Evolutionary conservation across 2,329 filamentous ascomycete species (phyloP), one percentile per base, ranked within the genome.

Genomic region (Monosporascus cannonballus): DNA sequence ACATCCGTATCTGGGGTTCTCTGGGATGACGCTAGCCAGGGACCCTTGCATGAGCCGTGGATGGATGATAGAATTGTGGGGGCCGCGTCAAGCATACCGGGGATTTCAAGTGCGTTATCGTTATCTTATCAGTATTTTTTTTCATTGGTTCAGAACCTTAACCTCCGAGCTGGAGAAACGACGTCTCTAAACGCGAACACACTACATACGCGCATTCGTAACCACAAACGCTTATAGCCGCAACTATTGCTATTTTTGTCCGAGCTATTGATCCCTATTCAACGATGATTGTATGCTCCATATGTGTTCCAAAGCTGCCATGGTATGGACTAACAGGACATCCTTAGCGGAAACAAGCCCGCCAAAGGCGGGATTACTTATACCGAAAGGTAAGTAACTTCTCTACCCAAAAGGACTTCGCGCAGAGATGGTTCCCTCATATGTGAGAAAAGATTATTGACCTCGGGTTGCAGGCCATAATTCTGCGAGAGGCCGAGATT

Each of bases 401-500:
- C 22, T 14, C 11, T 24, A 20, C 24, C 27, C 30, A 3, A 34
- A 34, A 34, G 14, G 30, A 11, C n/a, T 14, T 18, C 4, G 22
- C 3, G n/a, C 41, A 20, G 14, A 15, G 22, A 24, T 25, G n/a
- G 1, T 17, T 14, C 24, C 14, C 24, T 6, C 3, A 27, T 27
- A 17, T 15, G 5, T n/a, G 3, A 4, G 17, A 14, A 14, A 4
- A 24, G 8, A 15, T 20, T 6, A 42, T 9, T 42, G 22, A 42
- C 18, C 3, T 20, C 4, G 5, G 39, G 18, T 6, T 27, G n/a
- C 20, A 51, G 65, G 93, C 94, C 38, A 79, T 96, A 53, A 86
- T 90, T 22, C 81, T 96, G 44, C 86, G 88, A 61, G 90, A 96
- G 74, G 93, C 93, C 56, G 93, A 96, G 66, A 95, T 95, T 59